These are phyloP conservation scores for Ophiosphaerella narmari DNA, from an alignment of 2,329 filamentous ascomycete species.

Conservation along the genomic window DNA sequence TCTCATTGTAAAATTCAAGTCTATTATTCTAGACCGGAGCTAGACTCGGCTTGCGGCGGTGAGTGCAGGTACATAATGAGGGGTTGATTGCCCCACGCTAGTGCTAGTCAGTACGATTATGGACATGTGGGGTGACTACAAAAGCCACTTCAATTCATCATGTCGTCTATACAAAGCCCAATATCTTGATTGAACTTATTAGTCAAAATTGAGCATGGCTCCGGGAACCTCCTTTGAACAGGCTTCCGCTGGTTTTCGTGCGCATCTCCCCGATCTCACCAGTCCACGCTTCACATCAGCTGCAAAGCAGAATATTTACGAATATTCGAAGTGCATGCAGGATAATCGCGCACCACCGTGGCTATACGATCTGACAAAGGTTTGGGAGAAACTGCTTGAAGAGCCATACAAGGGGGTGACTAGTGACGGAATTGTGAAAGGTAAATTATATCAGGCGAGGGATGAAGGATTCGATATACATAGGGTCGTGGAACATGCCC, in stretches of 20 bases:
- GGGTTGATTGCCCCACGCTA: conserved; percentile 27
- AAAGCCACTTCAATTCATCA: background rate
- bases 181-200: background rate
- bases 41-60: no score
- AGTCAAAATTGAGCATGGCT: conserved; percentile 11
- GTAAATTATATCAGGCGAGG: conserved; percentile 61
- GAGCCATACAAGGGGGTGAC: conserved; percentile 76
- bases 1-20: no score
- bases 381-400: conserved; percentile 47
- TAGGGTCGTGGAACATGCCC: conserved; percentile 59
- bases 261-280: conserved; percentile 66
- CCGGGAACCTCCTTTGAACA: conserved; percentile 30
- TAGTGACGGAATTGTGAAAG: conserved; percentile 64
- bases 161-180: background rate
- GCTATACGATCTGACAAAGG: conserved; percentile 54
- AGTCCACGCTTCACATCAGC: conserved; percentile 66
- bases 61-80: conserved; percentile 6
- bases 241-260: conserved; percentile 53
- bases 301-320: conserved; percentile 64
- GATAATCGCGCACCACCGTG: conserved; percentile 65
- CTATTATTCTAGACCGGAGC: no score
- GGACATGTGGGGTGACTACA: conserved; percentile 3
- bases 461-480: conserved; percentile 68
- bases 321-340: conserved; percentile 66
- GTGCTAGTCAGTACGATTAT: conserved; percentile 18